Conservation (phyloP, 202 grass and related monocot genomes). For the Elaeis oleifera region DNA sequence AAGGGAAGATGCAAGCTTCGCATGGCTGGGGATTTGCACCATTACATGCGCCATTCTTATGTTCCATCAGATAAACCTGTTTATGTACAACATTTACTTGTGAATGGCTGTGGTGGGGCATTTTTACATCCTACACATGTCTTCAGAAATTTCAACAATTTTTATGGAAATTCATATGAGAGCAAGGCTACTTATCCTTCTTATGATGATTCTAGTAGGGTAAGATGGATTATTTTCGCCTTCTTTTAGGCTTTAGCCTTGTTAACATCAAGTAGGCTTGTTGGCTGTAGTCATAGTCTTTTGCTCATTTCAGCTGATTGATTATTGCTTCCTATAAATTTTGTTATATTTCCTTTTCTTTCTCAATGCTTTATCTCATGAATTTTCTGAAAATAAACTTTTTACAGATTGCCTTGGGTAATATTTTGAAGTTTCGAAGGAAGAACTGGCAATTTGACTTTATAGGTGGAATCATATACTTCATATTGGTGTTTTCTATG, state of each 20-base stretch:
- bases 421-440: constrained; percentile 87
- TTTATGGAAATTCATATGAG: constrained; percentile 59
- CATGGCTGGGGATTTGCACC: constrained; percentile 82
- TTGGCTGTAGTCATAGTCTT: constrained; percentile 1
- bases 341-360: too few relatives aligned
- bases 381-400: background rate
- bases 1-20: constrained; percentile 89
- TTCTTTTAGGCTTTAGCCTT: constrained; percentile 18
- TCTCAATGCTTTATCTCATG: too few relatives aligned
- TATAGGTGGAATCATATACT: constrained; percentile 93
- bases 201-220: constrained; percentile 74
- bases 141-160: constrained; percentile 63
- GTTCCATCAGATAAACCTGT: constrained; percentile 46
- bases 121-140: constrained; percentile 97
- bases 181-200: constrained; percentile 83
- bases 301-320: background rate
- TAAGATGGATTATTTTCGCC: constrained; percentile 24
- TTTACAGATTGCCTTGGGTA: constrained; percentile 75
- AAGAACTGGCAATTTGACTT: constrained; percentile 98
- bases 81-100: constrained; percentile 77
- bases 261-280: background rate
- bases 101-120: constrained; percentile 88
- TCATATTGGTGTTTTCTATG: constrained; percentile 70
- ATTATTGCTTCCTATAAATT: too few relatives aligned
- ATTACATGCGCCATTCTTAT: constrained; percentile 91